Conservation (phyloP, 2,329 filamentous ascomycete genomes). For the Fusarium dimerum region DNA sequence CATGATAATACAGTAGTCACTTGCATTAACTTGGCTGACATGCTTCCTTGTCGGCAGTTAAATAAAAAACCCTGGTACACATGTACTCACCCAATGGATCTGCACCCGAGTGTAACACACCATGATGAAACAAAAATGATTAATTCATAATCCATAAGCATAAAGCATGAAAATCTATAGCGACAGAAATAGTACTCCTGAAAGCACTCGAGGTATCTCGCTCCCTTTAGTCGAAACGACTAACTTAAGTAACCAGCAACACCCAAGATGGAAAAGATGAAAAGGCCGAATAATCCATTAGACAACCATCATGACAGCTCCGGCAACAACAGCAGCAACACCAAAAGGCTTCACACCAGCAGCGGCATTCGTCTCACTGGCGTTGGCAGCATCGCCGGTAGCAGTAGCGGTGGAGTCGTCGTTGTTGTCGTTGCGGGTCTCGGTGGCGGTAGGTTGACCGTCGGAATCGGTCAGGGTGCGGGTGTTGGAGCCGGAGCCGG, state of each 20-base stretch:
- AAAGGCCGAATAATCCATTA: slow-evolving; percentile 2
- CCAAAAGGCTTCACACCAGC: slow-evolving; percentile 16
- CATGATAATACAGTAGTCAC: too few relatives aligned
- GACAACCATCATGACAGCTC: slow-evolving; percentile 21
- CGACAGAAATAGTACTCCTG: not conserved
- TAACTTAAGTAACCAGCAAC: not conserved
- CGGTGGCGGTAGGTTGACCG: slow-evolving; percentile 8
- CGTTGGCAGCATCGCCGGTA: slow-evolving; percentile 10
- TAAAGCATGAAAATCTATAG: slow-evolving; percentile 2
- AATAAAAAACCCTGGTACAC: not conserved
- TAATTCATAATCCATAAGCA: slow-evolving; percentile 9
- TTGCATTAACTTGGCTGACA: too few relatives aligned
- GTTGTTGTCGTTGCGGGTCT: slow-evolving; percentile 2
- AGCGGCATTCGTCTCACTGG: slow-evolving; percentile 21
- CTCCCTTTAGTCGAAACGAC: not conserved
- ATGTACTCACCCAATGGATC: not conserved
- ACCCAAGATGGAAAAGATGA: too few relatives aligned
- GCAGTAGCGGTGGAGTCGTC: slow-evolving; percentile 5
- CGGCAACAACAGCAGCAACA: slow-evolving; percentile 16
- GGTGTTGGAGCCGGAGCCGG: slow-evolving; percentile 17
- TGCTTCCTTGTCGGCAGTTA: not conserved
- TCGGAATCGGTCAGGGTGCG: slow-evolving; percentile 2
- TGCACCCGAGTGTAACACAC: not conserved
- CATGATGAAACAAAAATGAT: not conserved
- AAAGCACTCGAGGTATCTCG: not conserved